These are phyloP conservation scores for Psidium friedrichsthalianum DNA, from an alignment of 345 rosid genomes.

Conservation along the genomic window DNA sequence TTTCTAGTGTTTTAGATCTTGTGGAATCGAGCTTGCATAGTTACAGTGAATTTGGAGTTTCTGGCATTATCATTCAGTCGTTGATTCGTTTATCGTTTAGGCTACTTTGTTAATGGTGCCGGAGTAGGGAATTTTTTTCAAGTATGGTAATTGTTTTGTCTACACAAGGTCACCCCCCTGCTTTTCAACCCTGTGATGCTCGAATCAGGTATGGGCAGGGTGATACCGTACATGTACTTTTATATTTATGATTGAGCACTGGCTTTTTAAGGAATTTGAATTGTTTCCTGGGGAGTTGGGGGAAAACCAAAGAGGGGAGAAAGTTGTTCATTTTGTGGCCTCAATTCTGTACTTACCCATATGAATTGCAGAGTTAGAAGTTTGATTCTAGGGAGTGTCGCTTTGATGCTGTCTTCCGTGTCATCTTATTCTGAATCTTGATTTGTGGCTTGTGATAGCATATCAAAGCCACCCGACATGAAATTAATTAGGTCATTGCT, in stretches of 20 bases:
- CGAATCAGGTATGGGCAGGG: not conserved
- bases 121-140: not conserved
- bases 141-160: not conserved
- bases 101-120: not conserved
- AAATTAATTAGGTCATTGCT: not conserved
- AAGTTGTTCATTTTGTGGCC: not conserved
- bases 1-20: not conserved
- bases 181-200: not conserved
- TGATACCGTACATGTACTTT: not conserved
- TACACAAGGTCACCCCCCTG: not conserved
- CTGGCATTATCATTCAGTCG: not conserved
- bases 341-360: not conserved
- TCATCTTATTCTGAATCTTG: not conserved
- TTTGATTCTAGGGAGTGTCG: not conserved
- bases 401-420: not conserved
- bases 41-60: not conserved
- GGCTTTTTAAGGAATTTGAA: not conserved
- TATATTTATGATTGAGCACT: not conserved
- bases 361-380: not conserved
- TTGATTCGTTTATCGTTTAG: not conserved
- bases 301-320: not conserved
- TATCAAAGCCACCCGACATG: not conserved
- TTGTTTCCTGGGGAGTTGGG: not conserved
- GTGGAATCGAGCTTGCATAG: not conserved
- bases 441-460: not conserved